A percentile compares a stretch with the other conserved stretches of the same genome.
phyloP scores from a whole-genome alignment of 495 filamentous ascomycete species.

The Penicillium nucicola region DNA sequence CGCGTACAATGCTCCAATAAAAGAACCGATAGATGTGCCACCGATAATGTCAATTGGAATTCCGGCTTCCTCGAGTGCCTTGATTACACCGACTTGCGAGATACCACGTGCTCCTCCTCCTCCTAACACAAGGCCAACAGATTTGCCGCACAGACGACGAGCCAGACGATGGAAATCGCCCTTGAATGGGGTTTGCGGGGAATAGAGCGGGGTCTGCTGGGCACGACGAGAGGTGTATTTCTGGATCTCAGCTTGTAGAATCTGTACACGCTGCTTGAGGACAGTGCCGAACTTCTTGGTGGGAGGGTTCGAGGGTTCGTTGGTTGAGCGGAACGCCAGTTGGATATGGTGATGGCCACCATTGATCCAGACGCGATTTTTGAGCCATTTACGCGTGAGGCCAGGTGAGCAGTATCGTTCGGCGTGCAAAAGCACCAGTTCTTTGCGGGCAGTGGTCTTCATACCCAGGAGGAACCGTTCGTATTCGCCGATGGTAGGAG shows the following conservation, averaged over 20 bases:
- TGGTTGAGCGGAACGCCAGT: slow-evolving; percentile 81
- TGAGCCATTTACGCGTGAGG: slow-evolving; percentile 81
- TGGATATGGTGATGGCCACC: slow-evolving; percentile 98
- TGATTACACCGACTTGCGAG: slow-evolving; percentile 87
- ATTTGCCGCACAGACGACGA: slow-evolving; percentile 86
- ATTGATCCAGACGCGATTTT: slow-evolving; percentile 95
- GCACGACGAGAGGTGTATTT: slow-evolving; percentile 91
- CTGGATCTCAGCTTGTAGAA: slow-evolving; percentile 93
- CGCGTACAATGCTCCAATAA: slow-evolving; percentile 93
- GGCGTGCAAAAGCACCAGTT: slow-evolving; percentile 87
- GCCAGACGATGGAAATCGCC: slow-evolving; percentile 95
- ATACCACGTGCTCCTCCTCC: slow-evolving; percentile 92
- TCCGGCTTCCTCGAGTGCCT: slow-evolving; percentile 92
- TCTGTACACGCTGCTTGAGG: slow-evolving; percentile 89
- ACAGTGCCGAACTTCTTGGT: slow-evolving; percentile 77
- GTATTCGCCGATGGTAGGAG: slow-evolving; percentile 88
- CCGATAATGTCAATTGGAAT: slow-evolving; percentile 96
- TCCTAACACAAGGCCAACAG: slow-evolving; percentile 89
- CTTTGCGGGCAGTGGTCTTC: slow-evolving; percentile 94
- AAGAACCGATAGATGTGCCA: slow-evolving; percentile 96
- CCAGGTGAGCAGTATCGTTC: slow-evolving; percentile 86
- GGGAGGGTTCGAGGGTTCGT: slow-evolving; percentile 73
- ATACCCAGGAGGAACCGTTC: slow-evolving; percentile 93
- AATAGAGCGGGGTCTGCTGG: slow-evolving; percentile 83
- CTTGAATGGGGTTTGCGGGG: slow-evolving; percentile 87